Evolutionary conservation across 140 eudicot species (phyloP).

Genomic region (Bidens hawaiensis): DNA sequence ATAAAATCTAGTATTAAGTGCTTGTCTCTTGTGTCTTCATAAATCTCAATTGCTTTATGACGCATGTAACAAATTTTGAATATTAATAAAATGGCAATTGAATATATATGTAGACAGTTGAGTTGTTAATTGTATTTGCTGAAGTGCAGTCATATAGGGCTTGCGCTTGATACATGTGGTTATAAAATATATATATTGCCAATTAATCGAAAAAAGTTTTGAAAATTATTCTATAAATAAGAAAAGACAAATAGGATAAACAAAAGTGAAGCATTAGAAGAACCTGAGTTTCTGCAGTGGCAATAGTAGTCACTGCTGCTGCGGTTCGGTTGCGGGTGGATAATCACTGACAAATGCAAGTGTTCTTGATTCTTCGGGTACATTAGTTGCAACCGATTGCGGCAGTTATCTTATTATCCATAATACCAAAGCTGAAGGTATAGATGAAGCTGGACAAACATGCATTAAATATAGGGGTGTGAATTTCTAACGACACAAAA

Average conservation of each 20-base stretch:
- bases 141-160: slow-evolving; percentile 62
- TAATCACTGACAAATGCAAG: slow-evolving; percentile 63
- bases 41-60: slow-evolving; percentile 41
- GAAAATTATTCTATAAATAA: background rate
- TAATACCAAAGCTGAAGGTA: slow-evolving; percentile 82
- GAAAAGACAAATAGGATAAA: too few species aligned
- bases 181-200: background rate
- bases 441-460: slow-evolving; percentile 66
- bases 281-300: slow-evolving; percentile 79
- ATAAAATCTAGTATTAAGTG: slow-evolving; percentile 33
- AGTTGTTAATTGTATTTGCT: slow-evolving; percentile 1
- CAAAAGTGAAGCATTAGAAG: too few species aligned
- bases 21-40: slow-evolving; percentile 45
- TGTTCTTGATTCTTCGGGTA: slow-evolving; percentile 56
- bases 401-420: slow-evolving; percentile 96
- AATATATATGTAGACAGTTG: slow-evolving; percentile 17
- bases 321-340: slow-evolving; percentile 41
- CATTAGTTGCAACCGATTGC: slow-evolving; percentile 32
- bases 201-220: background rate
- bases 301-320: slow-evolving; percentile 51
- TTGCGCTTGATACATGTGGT: slow-evolving; percentile 68
- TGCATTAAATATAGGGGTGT: too few species aligned
- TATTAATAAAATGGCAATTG: slow-evolving; percentile 4
- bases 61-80: slow-evolving; percentile 23
- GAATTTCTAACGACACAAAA: too few species aligned